These are phyloP conservation scores for Atalantia buxifolia DNA, from an alignment of 345 rosid species.

Conservation along the genomic window DNA sequence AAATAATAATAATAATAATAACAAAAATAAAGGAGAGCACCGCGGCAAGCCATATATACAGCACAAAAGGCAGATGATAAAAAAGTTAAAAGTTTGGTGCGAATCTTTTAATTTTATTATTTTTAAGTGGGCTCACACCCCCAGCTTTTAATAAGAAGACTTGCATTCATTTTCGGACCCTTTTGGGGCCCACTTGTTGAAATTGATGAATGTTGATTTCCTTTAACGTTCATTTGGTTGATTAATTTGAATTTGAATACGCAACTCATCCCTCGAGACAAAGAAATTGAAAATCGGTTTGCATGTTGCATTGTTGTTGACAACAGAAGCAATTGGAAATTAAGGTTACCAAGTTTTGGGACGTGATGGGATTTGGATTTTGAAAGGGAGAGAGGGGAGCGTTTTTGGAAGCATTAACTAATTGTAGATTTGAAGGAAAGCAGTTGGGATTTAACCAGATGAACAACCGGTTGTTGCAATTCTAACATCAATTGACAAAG, in stretches of 20 bases:
- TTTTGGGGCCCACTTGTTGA: slow-evolving; percentile 10
- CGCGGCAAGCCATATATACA: neutral
- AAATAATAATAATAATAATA: slow-evolving; percentile 1
- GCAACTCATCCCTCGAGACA: neutral
- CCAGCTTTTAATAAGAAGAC: slow-evolving; percentile 1
- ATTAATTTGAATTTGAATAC: slow-evolving; percentile 21
- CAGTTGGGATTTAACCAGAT: slow-evolving; percentile 22
- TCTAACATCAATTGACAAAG: slow-evolving; percentile 13
- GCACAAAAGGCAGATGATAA: too few species aligned
- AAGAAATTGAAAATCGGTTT: neutral
- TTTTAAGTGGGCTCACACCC: slow-evolving; percentile 16
- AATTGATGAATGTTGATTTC: neutral
- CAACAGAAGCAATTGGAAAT: neutral
- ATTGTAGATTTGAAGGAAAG: slow-evolving; percentile 1
- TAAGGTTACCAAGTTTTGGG: neutral
- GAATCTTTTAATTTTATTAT: slow-evolving; percentile 9
- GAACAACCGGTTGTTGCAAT: slow-evolving; percentile 36
- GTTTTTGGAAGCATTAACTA: neutral
- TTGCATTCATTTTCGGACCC: slow-evolving; percentile 14
- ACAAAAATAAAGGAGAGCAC: neutral
- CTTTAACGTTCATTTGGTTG: slow-evolving; percentile 13
- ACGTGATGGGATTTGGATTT: neutral
- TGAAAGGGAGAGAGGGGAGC: neutral
- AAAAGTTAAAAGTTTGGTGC: neutral
- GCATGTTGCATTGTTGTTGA: neutral